Conservation (phyloP, 805 yeast genomes). For the Yarrowia osloensis region DNA sequence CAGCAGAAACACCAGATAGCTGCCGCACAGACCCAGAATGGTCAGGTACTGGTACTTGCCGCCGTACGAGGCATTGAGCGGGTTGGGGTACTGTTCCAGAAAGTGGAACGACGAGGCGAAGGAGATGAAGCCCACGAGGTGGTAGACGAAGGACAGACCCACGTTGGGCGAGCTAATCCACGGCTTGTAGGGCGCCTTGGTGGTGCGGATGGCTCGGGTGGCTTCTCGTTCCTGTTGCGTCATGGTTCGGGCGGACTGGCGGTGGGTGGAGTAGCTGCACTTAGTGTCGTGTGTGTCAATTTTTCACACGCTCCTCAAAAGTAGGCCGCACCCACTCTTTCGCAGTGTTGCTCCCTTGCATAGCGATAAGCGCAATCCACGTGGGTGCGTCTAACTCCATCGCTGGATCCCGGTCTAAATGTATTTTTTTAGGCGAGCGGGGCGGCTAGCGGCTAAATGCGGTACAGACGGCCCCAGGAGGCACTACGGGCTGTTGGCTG, state of each 20-base stretch:
- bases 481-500: neutral
- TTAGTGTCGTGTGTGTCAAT: conserved; percentile 5
- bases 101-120: conserved; percentile 24
- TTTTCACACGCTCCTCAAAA: neutral
- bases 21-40: conserved; percentile 37
- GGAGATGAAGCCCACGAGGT: conserved; percentile 2
- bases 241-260: neutral
- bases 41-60: conserved; percentile 46
- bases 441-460: neutral
- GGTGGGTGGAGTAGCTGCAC: neutral
- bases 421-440: neutral
- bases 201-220: conserved; percentile 21
- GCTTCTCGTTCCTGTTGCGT: conserved; percentile 17
- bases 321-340: too few species aligned
- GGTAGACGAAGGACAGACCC: conserved; percentile 13
- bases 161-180: conserved; percentile 26
- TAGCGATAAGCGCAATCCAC: conserved; percentile 29
- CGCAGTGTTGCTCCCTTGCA: conserved; percentile 14
- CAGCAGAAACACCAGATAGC: conserved; percentile 40
- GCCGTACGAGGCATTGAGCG: conserved; percentile 36
- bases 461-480: neutral
- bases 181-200: conserved; percentile 28
- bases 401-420: neutral
- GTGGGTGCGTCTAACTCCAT: conserved; percentile 13
- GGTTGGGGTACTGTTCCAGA: conserved; percentile 27